Evolutionary conservation across 441 rosid genomes (phyloP).

Genomic region (Pelargonium myrrhifolium): DNA sequence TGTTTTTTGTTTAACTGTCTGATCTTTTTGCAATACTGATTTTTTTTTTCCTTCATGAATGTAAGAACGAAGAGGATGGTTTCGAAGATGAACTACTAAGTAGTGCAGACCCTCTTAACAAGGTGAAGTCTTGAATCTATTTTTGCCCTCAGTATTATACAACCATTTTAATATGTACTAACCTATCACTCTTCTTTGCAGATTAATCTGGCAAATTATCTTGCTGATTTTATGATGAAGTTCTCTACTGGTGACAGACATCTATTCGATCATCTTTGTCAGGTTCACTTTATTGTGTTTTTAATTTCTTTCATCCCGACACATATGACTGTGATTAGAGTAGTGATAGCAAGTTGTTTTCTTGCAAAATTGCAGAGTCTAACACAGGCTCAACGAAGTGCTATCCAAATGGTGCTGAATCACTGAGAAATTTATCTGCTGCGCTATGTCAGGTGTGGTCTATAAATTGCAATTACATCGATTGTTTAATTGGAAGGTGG

Average conservation of each 20-base stretch:
- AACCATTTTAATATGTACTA: background rate
- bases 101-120: constrained; percentile 60
- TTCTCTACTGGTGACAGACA: constrained; percentile 42
- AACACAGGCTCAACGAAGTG: constrained; percentile 39
- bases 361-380: constrained; percentile 38
- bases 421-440: constrained; percentile 27
- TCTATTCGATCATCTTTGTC: constrained; percentile 59
- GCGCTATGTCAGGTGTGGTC: background rate
- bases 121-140: constrained; percentile 37
- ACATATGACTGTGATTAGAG: background rate
- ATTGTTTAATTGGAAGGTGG: background rate
- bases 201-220: constrained; percentile 66
- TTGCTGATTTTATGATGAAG: constrained; percentile 50
- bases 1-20: background rate
- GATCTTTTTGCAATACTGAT: constrained; percentile 16
- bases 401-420: constrained; percentile 37
- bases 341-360: background rate
- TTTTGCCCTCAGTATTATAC: background rate
- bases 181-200: constrained; percentile 26
- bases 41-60: constrained; percentile 15
- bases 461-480: background rate
- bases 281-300: constrained; percentile 32
- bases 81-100: constrained; percentile 46
- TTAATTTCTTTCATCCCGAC: background rate
- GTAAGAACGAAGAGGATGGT: constrained; percentile 59